These are phyloP conservation scores for Epichloe bromicola DNA, from an alignment of 2,329 filamentous ascomycete species.

Conservation along the genomic window DNA sequence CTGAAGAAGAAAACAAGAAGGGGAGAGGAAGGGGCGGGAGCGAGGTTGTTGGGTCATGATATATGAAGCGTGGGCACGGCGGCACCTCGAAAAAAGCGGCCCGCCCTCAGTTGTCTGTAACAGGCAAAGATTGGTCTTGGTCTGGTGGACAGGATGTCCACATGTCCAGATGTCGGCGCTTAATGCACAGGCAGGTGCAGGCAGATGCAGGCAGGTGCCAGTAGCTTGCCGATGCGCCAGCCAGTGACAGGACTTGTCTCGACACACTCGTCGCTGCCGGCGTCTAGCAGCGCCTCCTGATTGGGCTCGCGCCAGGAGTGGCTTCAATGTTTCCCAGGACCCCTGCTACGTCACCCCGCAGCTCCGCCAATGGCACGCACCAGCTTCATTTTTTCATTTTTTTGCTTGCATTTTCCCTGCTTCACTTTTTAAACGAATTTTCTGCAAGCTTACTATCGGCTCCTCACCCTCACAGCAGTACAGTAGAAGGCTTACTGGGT, in stretches of 20 bases:
- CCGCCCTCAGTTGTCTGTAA: neutral
- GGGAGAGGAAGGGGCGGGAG: constrained; percentile 18
- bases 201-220: neutral
- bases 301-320: constrained; percentile 8
- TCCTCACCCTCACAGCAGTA: too few relatives aligned
- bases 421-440: too few relatives aligned
- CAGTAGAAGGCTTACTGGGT: too few relatives aligned
- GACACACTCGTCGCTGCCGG: constrained; percentile 7
- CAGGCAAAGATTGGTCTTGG: neutral
- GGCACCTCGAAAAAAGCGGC: neutral
- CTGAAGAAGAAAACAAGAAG: constrained; percentile 42
- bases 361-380: neutral
- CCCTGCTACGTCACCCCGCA: constrained; percentile 2
- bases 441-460: too few relatives aligned
- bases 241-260: constrained; percentile 3
- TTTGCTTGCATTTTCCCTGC: too few relatives aligned
- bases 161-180: neutral
- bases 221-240: constrained; percentile 1
- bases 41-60: constrained; percentile 1
- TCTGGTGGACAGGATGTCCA: neutral
- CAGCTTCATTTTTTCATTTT: too few relatives aligned
- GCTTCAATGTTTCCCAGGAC: neutral
- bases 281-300: constrained; percentile 12
- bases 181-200: neutral
- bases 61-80: neutral